Evolutionary conservation across 148 eudicot genomes (phyloP).

Genomic region (Camellia granthamiana): DNA sequence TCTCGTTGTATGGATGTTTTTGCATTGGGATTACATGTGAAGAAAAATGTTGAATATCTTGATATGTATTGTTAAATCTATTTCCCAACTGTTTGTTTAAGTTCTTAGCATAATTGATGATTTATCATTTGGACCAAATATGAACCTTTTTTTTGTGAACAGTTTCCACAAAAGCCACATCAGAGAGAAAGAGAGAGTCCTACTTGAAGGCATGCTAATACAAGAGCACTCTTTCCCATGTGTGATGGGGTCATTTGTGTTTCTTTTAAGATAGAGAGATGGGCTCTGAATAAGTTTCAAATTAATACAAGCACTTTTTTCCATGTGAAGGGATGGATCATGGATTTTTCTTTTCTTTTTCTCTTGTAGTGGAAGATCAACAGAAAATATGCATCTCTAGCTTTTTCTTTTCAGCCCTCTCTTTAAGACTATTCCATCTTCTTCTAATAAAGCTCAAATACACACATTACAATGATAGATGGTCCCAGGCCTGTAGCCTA

Average conservation of each 20-base stretch:
- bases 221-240: constrained; percentile 50
- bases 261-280: constrained; percentile 2
- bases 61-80: no score
- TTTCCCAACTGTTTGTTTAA: no score
- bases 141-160: no score
- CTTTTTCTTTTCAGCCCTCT: constrained; percentile 63
- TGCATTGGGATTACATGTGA: no score
- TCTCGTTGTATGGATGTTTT: no score
- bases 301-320: constrained; percentile 64
- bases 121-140: no score
- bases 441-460: constrained; percentile 37
- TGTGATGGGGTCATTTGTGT: constrained; percentile 21
- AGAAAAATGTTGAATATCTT: no score
- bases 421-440: constrained; percentile 82
- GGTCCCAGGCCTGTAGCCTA: constrained; percentile 37
- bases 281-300: constrained; percentile 5
- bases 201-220: constrained; percentile 18
- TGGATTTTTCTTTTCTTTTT: constrained; percentile 9
- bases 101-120: no score
- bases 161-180: no score
- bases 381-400: constrained; percentile 42
- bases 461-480: constrained; percentile 21
- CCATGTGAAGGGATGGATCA: constrained; percentile 39
- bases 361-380: constrained; percentile 57
- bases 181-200: background rate